Evolutionary conservation across 1,139 yeast species (phyloP).

Genomic region (Kodamaea derodonti): DNA sequence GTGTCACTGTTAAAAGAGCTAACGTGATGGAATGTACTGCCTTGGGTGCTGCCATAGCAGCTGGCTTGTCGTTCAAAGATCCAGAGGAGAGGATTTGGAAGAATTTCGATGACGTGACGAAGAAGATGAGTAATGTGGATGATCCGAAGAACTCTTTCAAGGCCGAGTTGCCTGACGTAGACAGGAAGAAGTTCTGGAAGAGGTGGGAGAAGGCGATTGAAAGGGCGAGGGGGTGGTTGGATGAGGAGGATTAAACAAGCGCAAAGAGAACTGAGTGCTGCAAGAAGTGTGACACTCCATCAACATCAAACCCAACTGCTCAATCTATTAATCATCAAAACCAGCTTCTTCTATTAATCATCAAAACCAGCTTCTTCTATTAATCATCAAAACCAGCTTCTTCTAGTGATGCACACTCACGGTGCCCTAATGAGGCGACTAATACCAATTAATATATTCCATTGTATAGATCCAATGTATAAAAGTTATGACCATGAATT

Average conservation of each 20-base stretch:
- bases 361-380: too few relatives aligned
- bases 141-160: constrained; percentile 43
- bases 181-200: constrained; percentile 63
- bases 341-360: too few relatives aligned
- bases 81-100: constrained; percentile 69
- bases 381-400: too few relatives aligned
- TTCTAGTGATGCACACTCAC: too few relatives aligned
- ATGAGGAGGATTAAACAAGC: constrained; percentile 29
- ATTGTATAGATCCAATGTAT: too few relatives aligned
- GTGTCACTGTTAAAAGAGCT: constrained; percentile 80
- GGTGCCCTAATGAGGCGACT: too few relatives aligned
- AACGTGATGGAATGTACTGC: constrained; percentile 90
- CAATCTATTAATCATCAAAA: too few relatives aligned
- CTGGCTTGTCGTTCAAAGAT: constrained; percentile 68
- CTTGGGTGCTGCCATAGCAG: constrained; percentile 93
- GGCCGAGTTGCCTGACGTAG: constrained; percentile 57
- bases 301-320: neutral
- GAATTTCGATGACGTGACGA: constrained; percentile 60
- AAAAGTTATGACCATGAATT: too few relatives aligned
- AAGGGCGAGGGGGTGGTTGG: constrained; percentile 76
- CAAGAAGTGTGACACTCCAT: too few relatives aligned
- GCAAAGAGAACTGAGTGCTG: neutral
- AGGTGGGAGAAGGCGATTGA: constrained; percentile 82
- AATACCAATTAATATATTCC: too few relatives aligned
- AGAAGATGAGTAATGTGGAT: constrained; percentile 31